Evolutionary conservation across 345 rosid genomes (phyloP).

Genomic region (Geranium rotundifolium): DNA sequence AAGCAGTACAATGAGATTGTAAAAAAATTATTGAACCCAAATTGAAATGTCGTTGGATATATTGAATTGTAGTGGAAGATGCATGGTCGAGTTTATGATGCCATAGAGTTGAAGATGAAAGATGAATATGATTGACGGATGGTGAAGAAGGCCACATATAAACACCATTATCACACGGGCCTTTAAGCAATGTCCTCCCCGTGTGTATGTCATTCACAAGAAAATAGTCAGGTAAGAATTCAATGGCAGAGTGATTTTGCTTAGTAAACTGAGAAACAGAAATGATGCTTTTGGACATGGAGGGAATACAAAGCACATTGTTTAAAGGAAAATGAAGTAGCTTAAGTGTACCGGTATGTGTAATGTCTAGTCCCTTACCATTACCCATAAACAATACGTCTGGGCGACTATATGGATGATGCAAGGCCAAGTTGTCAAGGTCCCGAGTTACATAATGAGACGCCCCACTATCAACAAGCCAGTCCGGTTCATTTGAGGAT

Average conservation of each 20-base stretch:
- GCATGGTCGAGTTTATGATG: slow-evolving; percentile 2
- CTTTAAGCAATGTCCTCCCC: not conserved
- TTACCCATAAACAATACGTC: slow-evolving; percentile 4
- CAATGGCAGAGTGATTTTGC: not conserved
- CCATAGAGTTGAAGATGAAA: not conserved
- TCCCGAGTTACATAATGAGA: slow-evolving; percentile 1
- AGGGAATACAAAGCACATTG: not conserved
- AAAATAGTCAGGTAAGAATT: slow-evolving; percentile 6
- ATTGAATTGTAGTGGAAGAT: not conserved
- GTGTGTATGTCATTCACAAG: slow-evolving; percentile 4
- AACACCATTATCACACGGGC: not conserved
- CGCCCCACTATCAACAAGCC: slow-evolving; percentile 3
- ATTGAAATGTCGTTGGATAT: not conserved
- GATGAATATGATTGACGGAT: not conserved
- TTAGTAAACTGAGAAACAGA: too few species aligned
- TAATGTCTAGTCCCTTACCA: not conserved
- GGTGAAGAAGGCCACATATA: not conserved
- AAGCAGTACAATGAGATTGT: not conserved
- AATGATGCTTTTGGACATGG: not conserved
- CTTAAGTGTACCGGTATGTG: slow-evolving; percentile 5
- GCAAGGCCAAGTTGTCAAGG: not conserved
- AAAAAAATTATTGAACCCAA: not conserved
- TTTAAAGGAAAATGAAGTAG: not conserved
- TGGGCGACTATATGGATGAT: not conserved
- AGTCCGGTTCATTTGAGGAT: not conserved